Percentiles rank a stretch among this genome's conserved stretches.
These are phyloP conservation scores for Xylaria polymorpha DNA, from an alignment of 2,329 filamentous ascomycete genomes.

Conservation along the genomic window DNA sequence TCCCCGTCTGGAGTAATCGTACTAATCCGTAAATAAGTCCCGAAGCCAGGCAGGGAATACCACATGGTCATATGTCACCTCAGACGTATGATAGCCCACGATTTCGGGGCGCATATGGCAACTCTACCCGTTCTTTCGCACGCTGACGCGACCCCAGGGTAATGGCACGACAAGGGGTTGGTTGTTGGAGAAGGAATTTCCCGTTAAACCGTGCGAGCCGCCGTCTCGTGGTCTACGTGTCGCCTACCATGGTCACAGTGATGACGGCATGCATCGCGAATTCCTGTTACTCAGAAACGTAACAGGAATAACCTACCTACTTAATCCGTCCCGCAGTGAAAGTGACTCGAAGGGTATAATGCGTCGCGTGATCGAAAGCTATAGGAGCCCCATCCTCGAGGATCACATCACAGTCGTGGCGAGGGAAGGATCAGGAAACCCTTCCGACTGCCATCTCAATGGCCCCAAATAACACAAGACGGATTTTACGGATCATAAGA, in stretches of 20 bases:
- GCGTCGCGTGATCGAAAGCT: not conserved
- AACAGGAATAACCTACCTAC: not conserved
- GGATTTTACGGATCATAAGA: slow-evolving; percentile 9
- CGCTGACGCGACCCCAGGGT: slow-evolving; percentile 12
- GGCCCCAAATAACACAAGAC: slow-evolving; percentile 12
- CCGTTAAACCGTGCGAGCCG: slow-evolving; percentile 22
- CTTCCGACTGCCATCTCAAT: not conserved
- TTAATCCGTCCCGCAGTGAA: not conserved
- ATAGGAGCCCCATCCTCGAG: slow-evolving; percentile 19
- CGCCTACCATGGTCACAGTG: not conserved
- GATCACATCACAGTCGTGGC: slow-evolving; percentile 2
- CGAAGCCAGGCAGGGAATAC: slow-evolving; percentile 22
- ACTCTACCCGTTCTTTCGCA: slow-evolving; percentile 2
- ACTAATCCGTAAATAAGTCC: slow-evolving; percentile 21
- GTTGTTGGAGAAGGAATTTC: slow-evolving; percentile 21
- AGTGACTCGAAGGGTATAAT: not conserved
- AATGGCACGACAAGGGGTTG: not conserved
- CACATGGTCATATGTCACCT: slow-evolving; percentile 24
- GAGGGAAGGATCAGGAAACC: slow-evolving; percentile 16
- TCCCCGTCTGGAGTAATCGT: slow-evolving; percentile 24
- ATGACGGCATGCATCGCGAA: not conserved
- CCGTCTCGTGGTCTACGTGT: not conserved
- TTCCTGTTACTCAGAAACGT: not conserved
- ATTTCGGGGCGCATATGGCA: slow-evolving; percentile 7
- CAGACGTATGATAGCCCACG: slow-evolving; percentile 9